phyloP scores from a whole-genome alignment of 2,329 filamentous ascomycete genomes.

The Hypoxylon sp. region DNA sequence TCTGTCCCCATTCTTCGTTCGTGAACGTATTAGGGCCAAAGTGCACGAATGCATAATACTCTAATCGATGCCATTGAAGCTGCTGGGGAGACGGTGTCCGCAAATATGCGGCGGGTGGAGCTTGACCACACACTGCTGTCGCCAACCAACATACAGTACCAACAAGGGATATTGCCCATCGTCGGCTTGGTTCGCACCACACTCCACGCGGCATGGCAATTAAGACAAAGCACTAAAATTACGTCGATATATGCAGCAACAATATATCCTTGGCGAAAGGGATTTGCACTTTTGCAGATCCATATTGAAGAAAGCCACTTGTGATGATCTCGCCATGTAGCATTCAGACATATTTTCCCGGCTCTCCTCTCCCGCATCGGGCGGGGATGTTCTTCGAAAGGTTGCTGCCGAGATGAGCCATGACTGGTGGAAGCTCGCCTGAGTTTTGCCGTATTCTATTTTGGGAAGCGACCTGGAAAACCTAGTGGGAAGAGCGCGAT shows the following conservation, averaged over 20 bases:
- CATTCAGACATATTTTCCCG: constrained; percentile 23
- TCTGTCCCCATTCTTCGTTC: constrained; percentile 52
- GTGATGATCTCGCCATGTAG: constrained; percentile 24
- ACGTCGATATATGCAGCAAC: constrained; percentile 3
- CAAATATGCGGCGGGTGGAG: constrained; percentile 44
- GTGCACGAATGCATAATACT: constrained; percentile 53
- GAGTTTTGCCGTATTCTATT: constrained; percentile 40
- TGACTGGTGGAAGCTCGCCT: constrained; percentile 32
- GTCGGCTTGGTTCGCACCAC: not conserved
- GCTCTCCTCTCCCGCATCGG: constrained; percentile 18
- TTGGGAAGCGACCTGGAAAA: constrained; percentile 30
- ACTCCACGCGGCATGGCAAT: constrained; percentile 19
- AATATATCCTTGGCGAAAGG: constrained; percentile 10
- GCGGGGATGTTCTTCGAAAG: constrained; percentile 31
- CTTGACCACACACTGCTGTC: constrained; percentile 27
- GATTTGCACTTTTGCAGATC: not conserved
- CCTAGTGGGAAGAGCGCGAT: not conserved
- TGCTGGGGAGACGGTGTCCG: constrained; percentile 47
- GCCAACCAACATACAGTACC: constrained; percentile 16
- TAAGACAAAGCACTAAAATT: not conserved
- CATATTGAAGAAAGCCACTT: constrained; percentile 15
- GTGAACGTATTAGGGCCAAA: constrained; percentile 54
- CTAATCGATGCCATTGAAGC: constrained; percentile 50
- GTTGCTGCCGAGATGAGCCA: constrained; percentile 26
- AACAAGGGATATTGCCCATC: constrained; percentile 16